These are phyloP conservation scores for Chytriomyces sp. DNA, from an alignment of 192 early-diverging fungal species.

Conservation along the genomic window DNA sequence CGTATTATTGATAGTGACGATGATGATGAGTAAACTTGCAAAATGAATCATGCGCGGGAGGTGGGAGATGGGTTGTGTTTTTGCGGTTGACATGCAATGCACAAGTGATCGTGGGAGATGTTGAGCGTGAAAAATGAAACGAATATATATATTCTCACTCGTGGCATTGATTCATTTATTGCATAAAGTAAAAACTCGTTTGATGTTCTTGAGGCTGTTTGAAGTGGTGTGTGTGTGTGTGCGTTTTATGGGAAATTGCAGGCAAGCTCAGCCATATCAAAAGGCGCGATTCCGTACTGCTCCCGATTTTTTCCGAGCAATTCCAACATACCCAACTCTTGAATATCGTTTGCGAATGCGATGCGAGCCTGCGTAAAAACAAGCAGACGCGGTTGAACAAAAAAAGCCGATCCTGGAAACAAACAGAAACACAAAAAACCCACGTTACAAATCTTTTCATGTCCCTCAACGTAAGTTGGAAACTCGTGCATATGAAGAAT, in stretches of 20 bases:
- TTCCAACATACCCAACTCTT: constrained; percentile 42
- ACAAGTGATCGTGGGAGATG: background rate
- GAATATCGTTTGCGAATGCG: constrained; percentile 33
- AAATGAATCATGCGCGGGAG: no score
- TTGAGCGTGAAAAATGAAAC: background rate
- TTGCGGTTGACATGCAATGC: background rate
- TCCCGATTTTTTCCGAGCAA: constrained; percentile 33
- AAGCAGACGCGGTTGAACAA: background rate
- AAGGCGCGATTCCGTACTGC: constrained; percentile 34
- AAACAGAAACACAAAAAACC: background rate
- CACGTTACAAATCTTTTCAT: constrained; percentile 37
- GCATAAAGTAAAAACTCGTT: background rate
- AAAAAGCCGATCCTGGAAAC: background rate
- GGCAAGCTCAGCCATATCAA: constrained; percentile 33
- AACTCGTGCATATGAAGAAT: constrained; percentile 47
- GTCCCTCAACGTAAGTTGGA: constrained; percentile 43
- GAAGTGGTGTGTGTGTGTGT: background rate
- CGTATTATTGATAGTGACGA: constrained; percentile 47
- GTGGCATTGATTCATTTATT: background rate
- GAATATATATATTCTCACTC: background rate
- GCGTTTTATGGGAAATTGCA: constrained; percentile 25
- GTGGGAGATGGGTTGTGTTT: no score
- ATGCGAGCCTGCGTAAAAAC: constrained; percentile 21
- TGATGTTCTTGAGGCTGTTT: background rate
- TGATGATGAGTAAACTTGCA: constrained; percentile 36